Evolutionary conservation across 2,329 filamentous ascomycete species (phyloP).

Genomic region (Neofusicoccum sp.): DNA sequence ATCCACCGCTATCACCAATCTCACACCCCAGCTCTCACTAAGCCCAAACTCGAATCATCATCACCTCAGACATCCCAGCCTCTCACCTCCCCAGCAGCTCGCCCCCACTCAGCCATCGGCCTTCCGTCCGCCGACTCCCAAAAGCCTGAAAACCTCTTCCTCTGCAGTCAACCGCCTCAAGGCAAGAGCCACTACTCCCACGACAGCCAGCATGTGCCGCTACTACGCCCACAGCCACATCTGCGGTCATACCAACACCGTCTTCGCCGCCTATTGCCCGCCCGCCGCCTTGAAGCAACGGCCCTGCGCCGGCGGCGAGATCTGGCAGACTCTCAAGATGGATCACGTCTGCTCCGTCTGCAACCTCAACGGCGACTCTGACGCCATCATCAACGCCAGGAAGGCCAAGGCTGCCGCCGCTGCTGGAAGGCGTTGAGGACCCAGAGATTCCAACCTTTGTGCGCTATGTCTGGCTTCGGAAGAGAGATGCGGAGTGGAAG

Average conservation of each 20-base stretch:
- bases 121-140: background rate
- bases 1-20: background rate
- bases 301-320: conserved; percentile 33
- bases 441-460: background rate
- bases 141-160: background rate
- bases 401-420: conserved; percentile 1
- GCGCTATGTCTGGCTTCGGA: background rate
- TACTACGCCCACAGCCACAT: conserved; percentile 51
- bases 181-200: background rate
- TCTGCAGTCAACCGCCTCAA: background rate
- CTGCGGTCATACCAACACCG: conserved; percentile 48
- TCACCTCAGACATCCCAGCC: background rate
- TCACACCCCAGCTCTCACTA: background rate
- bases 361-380: conserved; percentile 5
- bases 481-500: too few species aligned
- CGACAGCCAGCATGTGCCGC: conserved; percentile 45
- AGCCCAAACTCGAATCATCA: background rate
- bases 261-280: conserved; percentile 39
- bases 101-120: background rate
- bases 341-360: conserved; percentile 36
- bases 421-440: background rate
- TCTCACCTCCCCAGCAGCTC: background rate
- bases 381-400: background rate
- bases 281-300: conserved; percentile 35
- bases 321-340: conserved; percentile 40